A percentile compares a stretch with the other conserved stretches of the same genome.
Conservation (phyloP, 768 basidiomycete species). For the Calocera cornea region DNA sequence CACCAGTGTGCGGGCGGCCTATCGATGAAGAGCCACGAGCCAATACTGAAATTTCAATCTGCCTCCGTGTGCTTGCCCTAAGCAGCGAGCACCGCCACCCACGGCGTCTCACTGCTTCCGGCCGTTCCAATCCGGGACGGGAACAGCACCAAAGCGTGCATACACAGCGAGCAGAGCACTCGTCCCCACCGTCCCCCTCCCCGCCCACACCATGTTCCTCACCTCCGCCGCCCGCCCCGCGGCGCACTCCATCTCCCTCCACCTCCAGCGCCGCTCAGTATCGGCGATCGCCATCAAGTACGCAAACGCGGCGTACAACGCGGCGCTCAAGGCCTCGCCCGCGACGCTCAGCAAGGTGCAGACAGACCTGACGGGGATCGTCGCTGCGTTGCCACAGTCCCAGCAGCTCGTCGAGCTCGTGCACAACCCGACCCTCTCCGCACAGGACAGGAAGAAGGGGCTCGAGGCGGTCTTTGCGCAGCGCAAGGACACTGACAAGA, state of each 20-base stretch:
- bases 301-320: conserved; percentile 67
- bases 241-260: not conserved
- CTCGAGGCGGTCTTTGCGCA: conserved; percentile 51
- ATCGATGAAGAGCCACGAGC: not conserved
- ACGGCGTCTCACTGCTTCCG: not conserved
- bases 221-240: not conserved
- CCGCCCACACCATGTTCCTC: not conserved
- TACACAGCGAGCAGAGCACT: not conserved
- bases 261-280: conserved; percentile 38
- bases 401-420: conserved; percentile 60
- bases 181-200: not conserved
- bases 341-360: conserved; percentile 75
- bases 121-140: not conserved
- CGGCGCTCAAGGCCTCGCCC: conserved; percentile 71
- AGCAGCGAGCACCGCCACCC: not conserved
- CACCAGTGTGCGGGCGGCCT: not conserved
- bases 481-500: conserved; percentile 55
- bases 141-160: not conserved
- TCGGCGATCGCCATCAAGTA: conserved; percentile 72
- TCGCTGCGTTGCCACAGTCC: conserved; percentile 50
- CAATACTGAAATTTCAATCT: not conserved
- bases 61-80: conserved; percentile 4
- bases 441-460: conserved; percentile 55
- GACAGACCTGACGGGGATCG: conserved; percentile 60
- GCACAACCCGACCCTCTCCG: conserved; percentile 80